Percentiles rank a stretch among this genome's conserved stretches.
phyloP scores from a whole-genome alignment of 2,329 filamentous ascomycete species.

The Fusarium mangiferae region DNA sequence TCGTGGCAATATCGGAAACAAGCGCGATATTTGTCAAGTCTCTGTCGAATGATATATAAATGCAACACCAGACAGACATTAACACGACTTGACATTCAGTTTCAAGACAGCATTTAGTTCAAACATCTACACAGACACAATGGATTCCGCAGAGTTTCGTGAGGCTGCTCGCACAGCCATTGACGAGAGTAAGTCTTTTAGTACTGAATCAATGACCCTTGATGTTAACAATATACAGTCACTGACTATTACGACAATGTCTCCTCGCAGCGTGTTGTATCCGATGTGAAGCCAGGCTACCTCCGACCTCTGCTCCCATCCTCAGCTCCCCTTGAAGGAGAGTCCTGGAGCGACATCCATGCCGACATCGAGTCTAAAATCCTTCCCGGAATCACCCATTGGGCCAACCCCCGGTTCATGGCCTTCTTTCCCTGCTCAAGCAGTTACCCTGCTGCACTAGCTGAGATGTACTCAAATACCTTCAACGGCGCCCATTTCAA shows the following conservation, averaged over 20 bases:
- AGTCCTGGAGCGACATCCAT: conserved; percentile 82
- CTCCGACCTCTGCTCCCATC: conserved; percentile 71
- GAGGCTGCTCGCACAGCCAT: conserved; percentile 80
- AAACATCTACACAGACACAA: conserved; percentile 47
- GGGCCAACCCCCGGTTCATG: conserved; percentile 95
- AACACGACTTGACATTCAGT: not conserved
- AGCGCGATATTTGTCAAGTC: not conserved
- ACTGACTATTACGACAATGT: conserved; percentile 85
- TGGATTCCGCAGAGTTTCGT: conserved; percentile 84
- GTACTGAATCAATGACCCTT: not conserved
- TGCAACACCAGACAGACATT: not conserved
- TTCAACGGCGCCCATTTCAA: conserved; percentile 95
- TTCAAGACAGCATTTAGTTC: not conserved
- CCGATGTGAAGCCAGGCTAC: conserved; percentile 85
- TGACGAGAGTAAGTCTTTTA: conserved; percentile 75
- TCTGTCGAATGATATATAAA: not conserved
- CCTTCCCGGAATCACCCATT: conserved; percentile 92
- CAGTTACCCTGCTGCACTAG: conserved; percentile 86
- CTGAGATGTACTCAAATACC: conserved; percentile 90
- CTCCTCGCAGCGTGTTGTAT: conserved; percentile 76
- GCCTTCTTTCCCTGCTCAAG: conserved; percentile 92
- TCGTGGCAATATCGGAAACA: not conserved
- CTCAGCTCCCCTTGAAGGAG: conserved; percentile 71
- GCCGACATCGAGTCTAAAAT: conserved; percentile 87
- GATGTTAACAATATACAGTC: conserved; percentile 60